Conservation (phyloP, 2,329 filamentous ascomycete species). For the Diplodia intermedia region DNA sequence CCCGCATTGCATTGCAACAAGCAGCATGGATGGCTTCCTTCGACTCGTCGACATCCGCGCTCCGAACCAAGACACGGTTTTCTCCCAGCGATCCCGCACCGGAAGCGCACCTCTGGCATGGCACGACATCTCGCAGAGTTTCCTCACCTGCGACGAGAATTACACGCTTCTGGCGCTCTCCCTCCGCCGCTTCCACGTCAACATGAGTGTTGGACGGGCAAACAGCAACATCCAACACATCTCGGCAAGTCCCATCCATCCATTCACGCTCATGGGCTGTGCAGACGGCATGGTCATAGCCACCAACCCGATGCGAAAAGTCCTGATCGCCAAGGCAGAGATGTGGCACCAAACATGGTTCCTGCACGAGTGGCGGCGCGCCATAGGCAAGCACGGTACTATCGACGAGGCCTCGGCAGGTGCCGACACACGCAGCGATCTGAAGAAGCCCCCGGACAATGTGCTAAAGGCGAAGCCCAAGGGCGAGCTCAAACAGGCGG, state of each 20-base stretch:
- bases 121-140: constrained; percentile 62
- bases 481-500: not conserved
- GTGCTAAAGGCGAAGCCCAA: not conserved
- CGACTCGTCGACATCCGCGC: constrained; percentile 62
- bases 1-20: constrained; percentile 60
- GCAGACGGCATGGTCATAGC: constrained; percentile 59
- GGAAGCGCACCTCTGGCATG: constrained; percentile 59
- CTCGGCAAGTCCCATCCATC: constrained; percentile 61
- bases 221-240: constrained; percentile 50
- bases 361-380: constrained; percentile 61
- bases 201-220: constrained; percentile 48
- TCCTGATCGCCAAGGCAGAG: constrained; percentile 58
- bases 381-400: constrained; percentile 18
- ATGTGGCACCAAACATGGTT: constrained; percentile 65
- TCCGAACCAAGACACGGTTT: constrained; percentile 52
- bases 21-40: constrained; percentile 62
- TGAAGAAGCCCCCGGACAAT: constrained; percentile 9
- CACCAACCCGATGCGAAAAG: constrained; percentile 60
- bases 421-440: constrained; percentile 18
- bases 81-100: constrained; percentile 58
- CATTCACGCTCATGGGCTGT: constrained; percentile 60
- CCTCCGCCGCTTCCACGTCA: constrained; percentile 60
- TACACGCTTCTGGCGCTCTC: constrained; percentile 58
- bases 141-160: constrained; percentile 63
- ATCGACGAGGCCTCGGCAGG: not conserved